phyloP scores from a whole-genome alignment of 1,284 basidiomycete species.

The Apiotrichum porosum region DNA sequence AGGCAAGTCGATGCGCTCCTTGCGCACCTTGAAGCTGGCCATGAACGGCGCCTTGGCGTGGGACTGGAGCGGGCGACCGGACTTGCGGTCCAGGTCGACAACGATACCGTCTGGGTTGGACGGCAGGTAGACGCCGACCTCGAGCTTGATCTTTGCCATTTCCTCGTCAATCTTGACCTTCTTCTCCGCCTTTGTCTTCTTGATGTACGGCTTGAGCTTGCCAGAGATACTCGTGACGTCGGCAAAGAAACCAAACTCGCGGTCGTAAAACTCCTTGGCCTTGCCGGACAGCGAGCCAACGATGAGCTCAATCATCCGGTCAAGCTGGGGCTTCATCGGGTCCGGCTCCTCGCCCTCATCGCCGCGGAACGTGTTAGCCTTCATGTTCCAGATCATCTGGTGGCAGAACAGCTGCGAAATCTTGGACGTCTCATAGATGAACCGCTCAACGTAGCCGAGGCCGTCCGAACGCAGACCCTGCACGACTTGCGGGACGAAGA shows the following conservation, averaged over 20 bases:
- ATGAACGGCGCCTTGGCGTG: constrained; percentile 99
- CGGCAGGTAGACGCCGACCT: constrained; percentile 92
- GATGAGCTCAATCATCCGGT: constrained; percentile 76
- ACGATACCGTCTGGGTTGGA: constrained; percentile 96
- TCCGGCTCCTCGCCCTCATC: constrained; percentile 72
- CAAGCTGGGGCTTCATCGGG: constrained; percentile 90
- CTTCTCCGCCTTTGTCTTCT: constrained; percentile 92
- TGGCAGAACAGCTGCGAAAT: constrained; percentile 98
- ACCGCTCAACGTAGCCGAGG: constrained; percentile 86
- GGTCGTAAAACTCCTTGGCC: constrained; percentile 84
- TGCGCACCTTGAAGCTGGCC: constrained; percentile 98
- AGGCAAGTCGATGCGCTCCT: constrained; percentile 59
- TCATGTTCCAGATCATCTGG: constrained; percentile 99
- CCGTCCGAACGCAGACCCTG: constrained; percentile 87
- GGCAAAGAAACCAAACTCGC: constrained; percentile 93
- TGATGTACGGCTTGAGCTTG: constrained; percentile 95
- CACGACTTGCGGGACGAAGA: constrained; percentile 98
- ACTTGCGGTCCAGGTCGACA: constrained; percentile 93
- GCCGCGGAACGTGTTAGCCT: constrained; percentile 93
- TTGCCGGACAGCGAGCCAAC: constrained; percentile 85
- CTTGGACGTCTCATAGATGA: constrained; percentile 96
- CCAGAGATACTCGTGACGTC: constrained; percentile 97
- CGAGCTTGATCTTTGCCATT: constrained; percentile 92
- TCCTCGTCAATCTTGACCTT: constrained; percentile 98
- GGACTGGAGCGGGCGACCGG: constrained; percentile 90